Percentiles rank a stretch among this genome's conserved stretches.
Evolutionary conservation across 208 protist species (phyloP).

Genomic region (Leishmania turanica): DNA sequence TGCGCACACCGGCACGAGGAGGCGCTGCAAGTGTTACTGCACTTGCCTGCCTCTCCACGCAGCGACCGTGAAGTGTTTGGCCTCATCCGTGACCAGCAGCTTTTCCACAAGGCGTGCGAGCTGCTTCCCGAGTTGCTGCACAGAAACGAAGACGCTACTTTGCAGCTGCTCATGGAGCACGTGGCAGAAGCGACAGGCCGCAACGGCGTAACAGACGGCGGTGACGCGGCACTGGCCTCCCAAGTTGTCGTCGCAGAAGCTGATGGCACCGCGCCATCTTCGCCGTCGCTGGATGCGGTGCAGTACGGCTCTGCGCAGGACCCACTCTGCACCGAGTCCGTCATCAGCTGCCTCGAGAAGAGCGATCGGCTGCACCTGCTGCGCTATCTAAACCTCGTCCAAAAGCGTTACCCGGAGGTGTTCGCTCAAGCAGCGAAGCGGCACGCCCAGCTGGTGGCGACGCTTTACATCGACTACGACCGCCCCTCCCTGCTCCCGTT

Average conservation of each 20-base stretch:
- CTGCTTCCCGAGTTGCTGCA: slow-evolving; percentile 63
- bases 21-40: slow-evolving; percentile 65
- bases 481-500: slow-evolving; percentile 57
- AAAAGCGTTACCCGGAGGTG: slow-evolving; percentile 24
- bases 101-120: slow-evolving; percentile 43
- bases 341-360: slow-evolving; percentile 50
- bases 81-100: slow-evolving; percentile 29
- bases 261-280: neutral
- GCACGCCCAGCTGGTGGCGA: slow-evolving; percentile 68
- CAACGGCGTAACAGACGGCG: neutral
- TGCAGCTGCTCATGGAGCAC: slow-evolving; percentile 62
- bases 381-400: slow-evolving; percentile 54
- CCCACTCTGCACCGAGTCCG: slow-evolving; percentile 40
- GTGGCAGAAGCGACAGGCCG: slow-evolving; percentile 6
- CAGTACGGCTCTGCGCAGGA: slow-evolving; percentile 29
- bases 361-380: slow-evolving; percentile 58
- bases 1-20: slow-evolving; percentile 49
- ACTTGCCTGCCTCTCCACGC: slow-evolving; percentile 36
- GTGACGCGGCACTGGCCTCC: neutral
- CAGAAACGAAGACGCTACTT: slow-evolving; percentile 41
- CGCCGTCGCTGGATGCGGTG: slow-evolving; percentile 2
- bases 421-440: slow-evolving; percentile 34
- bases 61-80: slow-evolving; percentile 29
- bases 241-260: neutral
- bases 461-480: slow-evolving; percentile 79